phyloP scores from a whole-genome alignment of 139 green algal species.

The Micractinium conductrix region DNA sequence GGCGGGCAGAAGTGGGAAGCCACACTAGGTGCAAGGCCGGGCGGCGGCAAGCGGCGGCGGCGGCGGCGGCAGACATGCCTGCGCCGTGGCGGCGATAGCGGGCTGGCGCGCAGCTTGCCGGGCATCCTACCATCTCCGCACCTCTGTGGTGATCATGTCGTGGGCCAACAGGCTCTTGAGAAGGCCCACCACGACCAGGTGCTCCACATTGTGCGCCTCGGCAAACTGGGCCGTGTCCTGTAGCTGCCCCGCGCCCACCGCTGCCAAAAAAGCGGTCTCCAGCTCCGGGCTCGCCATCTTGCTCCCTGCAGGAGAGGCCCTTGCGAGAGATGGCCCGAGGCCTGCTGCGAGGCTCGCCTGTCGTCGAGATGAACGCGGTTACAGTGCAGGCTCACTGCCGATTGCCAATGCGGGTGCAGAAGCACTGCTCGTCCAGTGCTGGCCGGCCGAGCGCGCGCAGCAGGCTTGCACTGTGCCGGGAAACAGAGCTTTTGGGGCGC shows the following conservation, averaged over 20 bases:
- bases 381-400: too few relatives aligned
- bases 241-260: not conserved
- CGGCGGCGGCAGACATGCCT: not conserved
- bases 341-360: not conserved
- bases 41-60: not conserved
- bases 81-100: not conserved
- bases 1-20: not conserved
- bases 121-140: conserved; percentile 26
- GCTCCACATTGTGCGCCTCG: conserved; percentile 52
- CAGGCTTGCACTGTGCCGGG: too few relatives aligned
- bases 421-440: too few relatives aligned
- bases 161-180: conserved; percentile 85
- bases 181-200: conserved; percentile 79
- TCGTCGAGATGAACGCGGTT: too few relatives aligned
- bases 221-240: conserved; percentile 14
- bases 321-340: not conserved
- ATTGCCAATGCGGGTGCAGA: too few relatives aligned
- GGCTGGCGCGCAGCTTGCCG: not conserved
- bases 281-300: not conserved
- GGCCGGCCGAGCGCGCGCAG: too few relatives aligned
- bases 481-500: too few relatives aligned
- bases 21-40: not conserved
- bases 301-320: not conserved
- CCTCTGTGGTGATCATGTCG: conserved; percentile 84
- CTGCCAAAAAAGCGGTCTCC: not conserved